phyloP scores from a whole-genome alignment of 1,284 basidiomycete species.

The Papiliotrema laurentii region DNA sequence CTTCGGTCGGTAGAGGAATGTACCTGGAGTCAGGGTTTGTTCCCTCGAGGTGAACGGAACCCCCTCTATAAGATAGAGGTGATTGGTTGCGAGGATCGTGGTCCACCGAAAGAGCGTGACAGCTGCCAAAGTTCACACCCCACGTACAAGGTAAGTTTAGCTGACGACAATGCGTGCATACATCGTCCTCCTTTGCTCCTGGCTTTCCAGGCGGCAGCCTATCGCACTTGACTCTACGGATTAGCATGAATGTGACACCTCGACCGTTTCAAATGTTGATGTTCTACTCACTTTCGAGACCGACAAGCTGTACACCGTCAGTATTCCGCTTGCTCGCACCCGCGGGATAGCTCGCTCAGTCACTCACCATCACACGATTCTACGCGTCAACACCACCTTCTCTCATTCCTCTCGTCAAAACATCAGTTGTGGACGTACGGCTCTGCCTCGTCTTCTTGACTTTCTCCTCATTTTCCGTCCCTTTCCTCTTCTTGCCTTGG shows the following conservation, averaged over 20 bases:
- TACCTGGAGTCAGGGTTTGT: constrained; percentile 42
- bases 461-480: neutral
- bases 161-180: constrained; percentile 62
- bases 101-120: too few relatives aligned
- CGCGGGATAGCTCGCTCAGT: too few relatives aligned
- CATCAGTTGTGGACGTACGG: constrained; percentile 36
- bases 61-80: neutral
- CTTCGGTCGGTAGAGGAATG: constrained; percentile 86
- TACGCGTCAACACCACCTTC: constrained; percentile 4
- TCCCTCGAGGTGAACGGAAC: neutral
- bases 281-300: constrained; percentile 36
- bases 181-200: too few relatives aligned
- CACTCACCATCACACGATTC: constrained; percentile 44
- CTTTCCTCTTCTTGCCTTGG: constrained; percentile 1
- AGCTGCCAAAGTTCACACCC: too few relatives aligned
- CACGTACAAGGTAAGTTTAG: constrained; percentile 66
- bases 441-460: constrained; percentile 43
- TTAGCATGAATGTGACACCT: neutral
- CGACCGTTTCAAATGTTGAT: neutral
- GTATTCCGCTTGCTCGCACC: neutral
- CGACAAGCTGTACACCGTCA: constrained; percentile 31
- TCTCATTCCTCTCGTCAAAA: too few relatives aligned
- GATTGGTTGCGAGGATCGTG: neutral
- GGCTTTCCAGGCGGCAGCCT: constrained; percentile 40
- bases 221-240: constrained; percentile 41